These are phyloP conservation scores for Leishmania major DNA, from an alignment of 208 protist species.

Conservation along the genomic window DNA sequence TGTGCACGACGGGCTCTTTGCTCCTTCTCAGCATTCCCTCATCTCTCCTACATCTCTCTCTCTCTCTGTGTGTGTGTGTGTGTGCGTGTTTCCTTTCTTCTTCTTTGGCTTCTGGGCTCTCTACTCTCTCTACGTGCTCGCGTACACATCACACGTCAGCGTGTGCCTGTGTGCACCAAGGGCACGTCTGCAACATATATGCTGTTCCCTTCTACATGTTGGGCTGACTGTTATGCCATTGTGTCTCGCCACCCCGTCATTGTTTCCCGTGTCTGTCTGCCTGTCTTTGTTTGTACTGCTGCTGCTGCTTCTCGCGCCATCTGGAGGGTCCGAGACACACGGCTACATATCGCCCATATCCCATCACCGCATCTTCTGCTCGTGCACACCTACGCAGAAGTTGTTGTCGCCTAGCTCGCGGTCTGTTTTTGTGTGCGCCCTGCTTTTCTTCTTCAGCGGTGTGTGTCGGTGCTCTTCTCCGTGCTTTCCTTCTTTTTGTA, in stretches of 20 bases:
- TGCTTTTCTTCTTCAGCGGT: too few relatives aligned
- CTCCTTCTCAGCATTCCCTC: background rate
- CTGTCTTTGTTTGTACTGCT: background rate
- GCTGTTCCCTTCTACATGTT: background rate
- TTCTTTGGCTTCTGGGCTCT: background rate
- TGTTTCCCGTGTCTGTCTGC: background rate
- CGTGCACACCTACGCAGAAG: background rate
- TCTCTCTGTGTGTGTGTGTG: background rate
- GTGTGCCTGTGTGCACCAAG: background rate
- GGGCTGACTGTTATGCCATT: background rate
- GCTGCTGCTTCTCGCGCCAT: background rate
- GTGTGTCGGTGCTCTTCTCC: background rate
- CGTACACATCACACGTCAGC: background rate
- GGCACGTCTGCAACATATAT: background rate
- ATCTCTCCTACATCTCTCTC: background rate
- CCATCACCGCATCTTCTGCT: background rate
- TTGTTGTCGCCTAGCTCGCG: background rate
- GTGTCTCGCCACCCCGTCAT: background rate
- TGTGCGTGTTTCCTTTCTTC: background rate
- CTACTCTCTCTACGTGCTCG: background rate
- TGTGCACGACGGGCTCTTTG: background rate
- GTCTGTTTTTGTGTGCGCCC: background rate
- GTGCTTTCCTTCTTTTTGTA: too few relatives aligned
- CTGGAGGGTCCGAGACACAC: background rate
- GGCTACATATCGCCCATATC: background rate